A percentile compares a stretch with the other conserved stretches of the same genome.
These are phyloP conservation scores for Alternaria burnsii DNA, from an alignment of 2,329 filamentous ascomycete species.

Conservation along the genomic window DNA sequence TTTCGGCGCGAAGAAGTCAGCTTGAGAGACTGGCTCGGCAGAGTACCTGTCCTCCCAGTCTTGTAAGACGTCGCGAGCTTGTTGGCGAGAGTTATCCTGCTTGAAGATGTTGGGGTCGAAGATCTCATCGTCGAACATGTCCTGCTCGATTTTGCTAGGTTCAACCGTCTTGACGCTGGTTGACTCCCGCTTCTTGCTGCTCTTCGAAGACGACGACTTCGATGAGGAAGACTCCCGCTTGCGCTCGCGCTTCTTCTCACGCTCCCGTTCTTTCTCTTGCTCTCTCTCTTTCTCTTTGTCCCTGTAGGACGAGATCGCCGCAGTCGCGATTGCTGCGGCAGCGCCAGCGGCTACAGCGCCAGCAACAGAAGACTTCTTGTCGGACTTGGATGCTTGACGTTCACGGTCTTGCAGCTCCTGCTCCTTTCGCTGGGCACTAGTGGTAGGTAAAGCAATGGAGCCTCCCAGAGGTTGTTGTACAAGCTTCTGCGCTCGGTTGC, in stretches of 20 bases:
- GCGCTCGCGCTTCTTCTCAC: conserved; percentile 17
- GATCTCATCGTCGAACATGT: conserved; percentile 56
- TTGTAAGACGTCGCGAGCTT: conserved; percentile 53
- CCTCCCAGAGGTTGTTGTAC: conserved; percentile 42
- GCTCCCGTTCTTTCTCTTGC: conserved; percentile 20
- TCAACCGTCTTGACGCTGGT: conserved; percentile 48
- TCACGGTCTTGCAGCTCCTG: conserved; percentile 47
- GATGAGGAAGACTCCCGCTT: conserved; percentile 20
- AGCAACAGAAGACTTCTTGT: conserved; percentile 51
- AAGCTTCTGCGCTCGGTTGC: conserved; percentile 32
- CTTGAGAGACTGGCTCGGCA: conserved; percentile 50
- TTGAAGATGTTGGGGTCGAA: conserved; percentile 58
- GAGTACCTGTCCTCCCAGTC: conserved; percentile 56
- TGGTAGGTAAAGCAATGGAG: conserved; percentile 42
- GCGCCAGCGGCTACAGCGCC: conserved; percentile 47
- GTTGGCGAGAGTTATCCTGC: conserved; percentile 35
- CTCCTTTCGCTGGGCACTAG: conserved; percentile 46
- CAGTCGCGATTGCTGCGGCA: conserved; percentile 42
- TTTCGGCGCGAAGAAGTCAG: conserved; percentile 58
- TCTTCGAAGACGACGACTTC: conserved; percentile 19
- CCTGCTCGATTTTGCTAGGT: conserved; percentile 44
- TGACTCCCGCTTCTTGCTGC: conserved; percentile 35
- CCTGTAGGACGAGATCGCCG: conserved; percentile 42
- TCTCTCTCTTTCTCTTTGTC: conserved; percentile 29
- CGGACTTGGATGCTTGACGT: conserved; percentile 41